These are phyloP conservation scores for Thuja plicata DNA, from an alignment of 83 land plant species.

Conservation along the genomic window DNA sequence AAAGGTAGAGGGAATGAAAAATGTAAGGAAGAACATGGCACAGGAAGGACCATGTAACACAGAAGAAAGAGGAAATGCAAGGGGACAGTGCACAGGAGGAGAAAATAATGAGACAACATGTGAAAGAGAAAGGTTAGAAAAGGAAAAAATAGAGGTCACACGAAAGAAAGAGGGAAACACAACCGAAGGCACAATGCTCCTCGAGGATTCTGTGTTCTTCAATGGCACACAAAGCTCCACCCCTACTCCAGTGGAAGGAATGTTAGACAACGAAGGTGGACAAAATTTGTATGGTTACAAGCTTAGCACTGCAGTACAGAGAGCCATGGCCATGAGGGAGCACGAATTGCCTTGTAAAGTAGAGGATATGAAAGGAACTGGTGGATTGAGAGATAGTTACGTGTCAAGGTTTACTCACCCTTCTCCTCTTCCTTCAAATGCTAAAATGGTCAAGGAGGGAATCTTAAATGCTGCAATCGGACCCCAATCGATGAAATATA, in stretches of 20 bases:
- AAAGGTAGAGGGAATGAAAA: too few relatives aligned
- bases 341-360: background rate
- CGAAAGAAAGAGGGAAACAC: too few relatives aligned
- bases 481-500: background rate
- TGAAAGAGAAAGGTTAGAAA: too few relatives aligned
- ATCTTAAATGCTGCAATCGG: background rate
- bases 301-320: background rate
- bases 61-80: too few relatives aligned
- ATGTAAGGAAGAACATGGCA: too few relatives aligned
- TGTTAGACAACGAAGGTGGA: background rate
- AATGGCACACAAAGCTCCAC: too few relatives aligned
- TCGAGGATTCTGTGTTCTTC: too few relatives aligned
- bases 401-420: background rate
- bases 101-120: too few relatives aligned
- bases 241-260: background rate
- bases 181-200: too few relatives aligned
- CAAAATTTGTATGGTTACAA: background rate
- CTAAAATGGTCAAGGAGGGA: background rate
- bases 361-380: background rate
- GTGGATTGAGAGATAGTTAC: background rate
- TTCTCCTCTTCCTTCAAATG: background rate
- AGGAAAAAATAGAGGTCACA: too few relatives aligned
- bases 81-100: too few relatives aligned
- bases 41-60: too few relatives aligned
- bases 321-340: background rate